A percentile compares a stretch with the other conserved stretches of the same genome.
phyloP scores from a whole-genome alignment of 441 rosid genomes.

The Aleurites moluccanus region DNA sequence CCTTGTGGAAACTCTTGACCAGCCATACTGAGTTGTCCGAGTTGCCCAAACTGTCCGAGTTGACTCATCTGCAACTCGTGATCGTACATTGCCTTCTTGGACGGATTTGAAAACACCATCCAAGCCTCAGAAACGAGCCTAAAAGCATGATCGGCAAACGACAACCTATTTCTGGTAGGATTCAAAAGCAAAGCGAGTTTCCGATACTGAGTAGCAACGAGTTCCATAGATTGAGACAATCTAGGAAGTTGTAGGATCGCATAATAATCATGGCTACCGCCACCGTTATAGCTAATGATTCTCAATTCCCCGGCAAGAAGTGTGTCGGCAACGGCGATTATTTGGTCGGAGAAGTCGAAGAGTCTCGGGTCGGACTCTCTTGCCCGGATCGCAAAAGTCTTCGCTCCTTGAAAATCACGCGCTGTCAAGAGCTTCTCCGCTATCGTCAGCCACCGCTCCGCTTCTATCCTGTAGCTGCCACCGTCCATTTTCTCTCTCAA shows the following conservation, averaged over 20 bases:
- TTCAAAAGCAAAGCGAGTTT: conserved; percentile 68
- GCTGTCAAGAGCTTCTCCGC: conserved; percentile 79
- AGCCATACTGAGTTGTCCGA: conserved; percentile 17
- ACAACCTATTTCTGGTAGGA: conserved; percentile 58
- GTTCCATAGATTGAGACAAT: conserved; percentile 57
- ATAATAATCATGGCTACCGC: conserved; percentile 60
- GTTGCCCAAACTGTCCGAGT: conserved; percentile 39
- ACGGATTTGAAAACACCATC: conserved; percentile 65
- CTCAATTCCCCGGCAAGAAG: conserved; percentile 56
- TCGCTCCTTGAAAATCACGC: conserved; percentile 76
- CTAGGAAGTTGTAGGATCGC: conserved; percentile 71
- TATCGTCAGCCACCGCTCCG: conserved; percentile 72
- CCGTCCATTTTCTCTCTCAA: conserved; percentile 26
- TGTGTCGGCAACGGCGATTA: conserved; percentile 77
- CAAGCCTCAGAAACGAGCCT: conserved; percentile 78
- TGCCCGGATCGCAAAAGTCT: conserved; percentile 78
- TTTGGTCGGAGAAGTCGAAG: conserved; percentile 53
- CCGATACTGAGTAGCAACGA: conserved; percentile 71
- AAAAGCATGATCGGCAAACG: conserved; percentile 76
- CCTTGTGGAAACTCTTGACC: conserved; percentile 22
- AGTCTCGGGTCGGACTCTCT: conserved; percentile 70
- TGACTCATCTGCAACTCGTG: conserved; percentile 64
- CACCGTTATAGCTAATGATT: conserved; percentile 32
- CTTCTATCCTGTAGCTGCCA: conserved; percentile 56
- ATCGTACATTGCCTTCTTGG: conserved; percentile 68